phyloP scores from a whole-genome alignment of 148 eudicot genomes.

The Spergularia bocconei region DNA sequence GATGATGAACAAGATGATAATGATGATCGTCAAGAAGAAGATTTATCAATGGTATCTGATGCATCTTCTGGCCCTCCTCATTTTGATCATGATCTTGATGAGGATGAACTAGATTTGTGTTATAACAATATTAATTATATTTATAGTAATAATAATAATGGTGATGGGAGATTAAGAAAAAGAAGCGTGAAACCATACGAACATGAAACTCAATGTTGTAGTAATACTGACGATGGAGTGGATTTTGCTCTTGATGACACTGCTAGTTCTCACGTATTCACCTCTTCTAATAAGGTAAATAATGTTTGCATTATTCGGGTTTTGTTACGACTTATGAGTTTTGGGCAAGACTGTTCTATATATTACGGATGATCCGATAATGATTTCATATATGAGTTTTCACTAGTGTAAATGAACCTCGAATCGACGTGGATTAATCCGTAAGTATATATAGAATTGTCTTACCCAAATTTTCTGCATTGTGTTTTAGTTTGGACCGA shows the following conservation, averaged over 20 bases:
- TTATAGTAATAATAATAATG: background rate
- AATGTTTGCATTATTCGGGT: too few species aligned
- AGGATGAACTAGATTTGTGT: background rate
- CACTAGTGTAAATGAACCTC: too few species aligned
- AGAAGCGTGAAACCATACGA: conserved; percentile 7
- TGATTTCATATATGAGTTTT: too few species aligned
- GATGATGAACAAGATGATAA: background rate
- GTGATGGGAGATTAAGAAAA: background rate
- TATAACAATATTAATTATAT: background rate
- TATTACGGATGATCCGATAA: too few species aligned
- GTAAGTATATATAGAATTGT: background rate
- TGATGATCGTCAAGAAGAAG: conserved; percentile 23
- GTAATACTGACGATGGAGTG: background rate
- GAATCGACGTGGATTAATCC: too few species aligned
- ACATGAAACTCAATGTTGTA: background rate
- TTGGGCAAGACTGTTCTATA: too few species aligned
- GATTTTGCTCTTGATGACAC: conserved; percentile 31
- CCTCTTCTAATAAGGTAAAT: conserved; percentile 21
- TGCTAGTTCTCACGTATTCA: conserved; percentile 30
- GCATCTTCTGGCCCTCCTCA: conserved; percentile 39
- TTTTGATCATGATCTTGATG: conserved; percentile 24
- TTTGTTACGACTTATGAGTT: background rate
- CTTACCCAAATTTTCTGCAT: background rate
- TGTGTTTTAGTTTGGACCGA: conserved; percentile 7
- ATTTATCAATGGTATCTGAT: conserved; percentile 37